Percentiles rank a stretch among this genome's conserved stretches.
Conservation (phyloP, 257 asterid species). For the Lithospermum erythrorhizon region DNA sequence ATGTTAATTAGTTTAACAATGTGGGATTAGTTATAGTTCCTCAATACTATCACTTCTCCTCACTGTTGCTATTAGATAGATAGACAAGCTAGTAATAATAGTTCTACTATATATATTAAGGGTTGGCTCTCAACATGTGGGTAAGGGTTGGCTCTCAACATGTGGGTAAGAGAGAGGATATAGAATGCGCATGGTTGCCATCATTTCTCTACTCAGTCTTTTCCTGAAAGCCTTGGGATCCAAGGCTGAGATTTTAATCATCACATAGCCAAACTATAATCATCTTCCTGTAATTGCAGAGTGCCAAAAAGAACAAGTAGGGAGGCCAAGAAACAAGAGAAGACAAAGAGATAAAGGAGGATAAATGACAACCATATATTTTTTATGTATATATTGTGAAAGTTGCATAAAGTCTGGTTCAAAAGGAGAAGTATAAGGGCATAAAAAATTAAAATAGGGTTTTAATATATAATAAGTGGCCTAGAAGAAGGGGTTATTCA, state of each 20-base stretch:
- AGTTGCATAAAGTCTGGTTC: slow-evolving; percentile 29
- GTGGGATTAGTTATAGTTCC: too few relatives aligned
- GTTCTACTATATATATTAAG: slow-evolving; percentile 15
- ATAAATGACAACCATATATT: slow-evolving; percentile 5
- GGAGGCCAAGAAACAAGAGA: neutral
- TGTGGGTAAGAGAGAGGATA: slow-evolving; percentile 12
- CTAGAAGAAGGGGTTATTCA: neutral
- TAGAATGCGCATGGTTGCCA: slow-evolving; percentile 32
- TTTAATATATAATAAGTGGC: slow-evolving; percentile 1
- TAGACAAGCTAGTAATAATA: too few relatives aligned
- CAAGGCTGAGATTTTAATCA: slow-evolving; percentile 52
- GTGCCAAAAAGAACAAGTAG: slow-evolving; percentile 8
- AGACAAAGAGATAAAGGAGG: slow-evolving; percentile 9
- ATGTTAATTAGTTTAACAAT: too few relatives aligned
- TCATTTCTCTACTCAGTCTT: slow-evolving; percentile 48
- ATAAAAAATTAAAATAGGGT: neutral
- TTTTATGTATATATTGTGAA: slow-evolving; percentile 12
- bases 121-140: slow-evolving; percentile 35
- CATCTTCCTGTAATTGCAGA: slow-evolving; percentile 37
- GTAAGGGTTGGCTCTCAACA: too few relatives aligned
- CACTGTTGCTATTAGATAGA: too few relatives aligned
- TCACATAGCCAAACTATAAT: slow-evolving; percentile 23
- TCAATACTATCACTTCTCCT: too few relatives aligned
- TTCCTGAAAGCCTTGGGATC: slow-evolving; percentile 67
- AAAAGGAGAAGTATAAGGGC: slow-evolving; percentile 7